Percentiles rank a stretch among this genome's conserved stretches.
Conservation (phyloP, 2,329 filamentous ascomycete species). For the Phoma herbarum region DNA sequence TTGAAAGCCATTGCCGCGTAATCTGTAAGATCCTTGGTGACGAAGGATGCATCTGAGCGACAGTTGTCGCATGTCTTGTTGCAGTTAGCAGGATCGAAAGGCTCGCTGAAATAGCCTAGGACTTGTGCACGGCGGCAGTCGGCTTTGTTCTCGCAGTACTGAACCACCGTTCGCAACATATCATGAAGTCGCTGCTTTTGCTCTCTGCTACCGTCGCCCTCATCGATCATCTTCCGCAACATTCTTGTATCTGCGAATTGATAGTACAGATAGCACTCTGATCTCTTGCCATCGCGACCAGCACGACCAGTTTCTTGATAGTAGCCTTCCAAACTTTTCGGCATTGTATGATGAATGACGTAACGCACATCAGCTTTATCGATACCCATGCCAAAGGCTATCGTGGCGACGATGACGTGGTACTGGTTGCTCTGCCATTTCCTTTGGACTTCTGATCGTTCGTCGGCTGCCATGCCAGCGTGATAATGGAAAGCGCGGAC, state of each 20-base stretch:
- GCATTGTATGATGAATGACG: slow-evolving; percentile 90
- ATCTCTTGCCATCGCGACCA: slow-evolving; percentile 86
- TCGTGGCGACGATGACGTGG: slow-evolving; percentile 95
- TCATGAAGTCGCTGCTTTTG: slow-evolving; percentile 85
- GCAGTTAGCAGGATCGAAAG: slow-evolving; percentile 77
- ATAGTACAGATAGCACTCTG: slow-evolving; percentile 91
- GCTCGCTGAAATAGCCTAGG: slow-evolving; percentile 92
- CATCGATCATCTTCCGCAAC: slow-evolving; percentile 81
- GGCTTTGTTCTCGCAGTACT: slow-evolving; percentile 87
- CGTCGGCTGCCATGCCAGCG: slow-evolving; percentile 73
- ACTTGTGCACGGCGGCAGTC: slow-evolving; percentile 91
- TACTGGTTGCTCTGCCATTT: slow-evolving; percentile 82
- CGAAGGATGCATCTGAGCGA: slow-evolving; percentile 73
- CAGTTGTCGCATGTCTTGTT: slow-evolving; percentile 88
- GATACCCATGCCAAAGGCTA: slow-evolving; percentile 99
- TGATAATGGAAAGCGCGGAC: slow-evolving; percentile 88
- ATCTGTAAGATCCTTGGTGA: slow-evolving; percentile 77
- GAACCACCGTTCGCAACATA: slow-evolving; percentile 85
- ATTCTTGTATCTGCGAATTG: slow-evolving; percentile 77
- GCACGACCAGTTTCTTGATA: slow-evolving; percentile 98
- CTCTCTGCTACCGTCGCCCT: slow-evolving; percentile 76
- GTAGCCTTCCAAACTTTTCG: slow-evolving; percentile 96
- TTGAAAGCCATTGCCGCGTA: slow-evolving; percentile 75
- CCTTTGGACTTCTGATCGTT: slow-evolving; percentile 76
- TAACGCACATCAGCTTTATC: slow-evolving; percentile 97